A percentile compares a stretch with the other conserved stretches of the same genome.
Evolutionary conservation across 257 asterid species (phyloP).

Genomic region (Handroanthus guayacan): DNA sequence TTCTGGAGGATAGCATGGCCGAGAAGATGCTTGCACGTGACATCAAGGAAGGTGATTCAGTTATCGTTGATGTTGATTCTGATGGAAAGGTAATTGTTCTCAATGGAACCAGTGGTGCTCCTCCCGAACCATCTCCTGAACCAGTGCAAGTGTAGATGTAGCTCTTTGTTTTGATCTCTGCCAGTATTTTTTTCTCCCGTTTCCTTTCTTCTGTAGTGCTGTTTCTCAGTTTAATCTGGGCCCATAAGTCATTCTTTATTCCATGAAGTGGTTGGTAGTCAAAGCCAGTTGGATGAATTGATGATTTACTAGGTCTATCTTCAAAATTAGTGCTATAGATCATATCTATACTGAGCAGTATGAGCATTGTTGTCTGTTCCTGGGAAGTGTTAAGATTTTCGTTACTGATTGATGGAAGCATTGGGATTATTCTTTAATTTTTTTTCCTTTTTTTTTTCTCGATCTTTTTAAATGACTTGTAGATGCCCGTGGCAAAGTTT

Average conservation of each 20-base stretch:
- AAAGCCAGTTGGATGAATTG: not conserved
- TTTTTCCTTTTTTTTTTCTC: no score
- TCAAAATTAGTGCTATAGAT: not conserved
- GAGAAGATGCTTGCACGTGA: conserved; percentile 75
- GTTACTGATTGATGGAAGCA: not conserved
- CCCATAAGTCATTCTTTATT: not conserved
- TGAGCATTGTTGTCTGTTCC: not conserved
- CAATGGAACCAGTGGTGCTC: conserved; percentile 64
- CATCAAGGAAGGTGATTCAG: conserved; percentile 75
- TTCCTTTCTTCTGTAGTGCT: not conserved
- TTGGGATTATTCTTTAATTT: not conserved
- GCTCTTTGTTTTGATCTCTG: not conserved
- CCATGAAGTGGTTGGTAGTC: conserved; percentile 14
- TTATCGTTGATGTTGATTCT: conserved; percentile 64
- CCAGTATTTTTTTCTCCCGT: not conserved
- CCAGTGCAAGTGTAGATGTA: conserved; percentile 51
- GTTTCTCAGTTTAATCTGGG: not conserved
- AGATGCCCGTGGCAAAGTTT: not conserved
- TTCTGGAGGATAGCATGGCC: conserved; percentile 84
- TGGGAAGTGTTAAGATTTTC: not conserved
- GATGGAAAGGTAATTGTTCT: conserved; percentile 72
- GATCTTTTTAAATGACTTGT: not conserved
- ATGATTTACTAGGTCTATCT: not conserved
- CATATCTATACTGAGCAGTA: not conserved
- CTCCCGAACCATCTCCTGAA: conserved; percentile 59